These are phyloP conservation scores for Trapa incisa DNA, from an alignment of 345 rosid species.

Conservation along the genomic window DNA sequence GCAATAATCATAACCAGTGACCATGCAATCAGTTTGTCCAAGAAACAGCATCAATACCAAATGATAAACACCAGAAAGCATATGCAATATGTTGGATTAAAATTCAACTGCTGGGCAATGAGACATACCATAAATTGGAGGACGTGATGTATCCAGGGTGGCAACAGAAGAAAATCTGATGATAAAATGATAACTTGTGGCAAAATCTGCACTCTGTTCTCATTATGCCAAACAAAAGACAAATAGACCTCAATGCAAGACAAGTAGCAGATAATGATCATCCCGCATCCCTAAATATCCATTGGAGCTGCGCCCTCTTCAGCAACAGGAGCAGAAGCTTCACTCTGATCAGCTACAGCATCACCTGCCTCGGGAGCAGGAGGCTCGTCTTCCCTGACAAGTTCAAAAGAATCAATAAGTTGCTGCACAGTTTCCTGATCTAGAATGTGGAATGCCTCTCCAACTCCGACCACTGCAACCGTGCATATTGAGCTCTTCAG, in stretches of 20 bases:
- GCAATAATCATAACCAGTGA: no score
- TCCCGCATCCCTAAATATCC: slow-evolving; percentile 38
- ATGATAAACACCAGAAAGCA: background rate
- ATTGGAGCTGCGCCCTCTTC: slow-evolving; percentile 70
- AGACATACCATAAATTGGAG: background rate
- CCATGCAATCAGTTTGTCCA: no score
- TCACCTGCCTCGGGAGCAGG: slow-evolving; percentile 34
- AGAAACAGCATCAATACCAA: background rate
- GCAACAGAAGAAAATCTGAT: slow-evolving; percentile 7
- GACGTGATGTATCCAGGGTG: background rate
- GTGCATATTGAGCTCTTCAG: slow-evolving; percentile 85
- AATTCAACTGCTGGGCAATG: background rate
- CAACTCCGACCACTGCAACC: slow-evolving; percentile 72
- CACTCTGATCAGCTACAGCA: slow-evolving; percentile 23
- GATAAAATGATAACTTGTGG: background rate
- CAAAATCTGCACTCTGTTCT: slow-evolving; percentile 10
- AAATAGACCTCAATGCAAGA: slow-evolving; percentile 3
- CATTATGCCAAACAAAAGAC: background rate
- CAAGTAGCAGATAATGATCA: background rate
- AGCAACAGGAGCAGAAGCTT: slow-evolving; percentile 22
- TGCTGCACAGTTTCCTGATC: slow-evolving; percentile 77
- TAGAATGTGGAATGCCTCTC: slow-evolving; percentile 70
- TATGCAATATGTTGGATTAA: background rate
- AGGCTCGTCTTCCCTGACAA: slow-evolving; percentile 47
- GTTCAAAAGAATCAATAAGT: slow-evolving; percentile 74